These are phyloP conservation scores for Neurospora pannonica DNA, from an alignment of 495 filamentous ascomycete genomes.

Conservation along the genomic window DNA sequence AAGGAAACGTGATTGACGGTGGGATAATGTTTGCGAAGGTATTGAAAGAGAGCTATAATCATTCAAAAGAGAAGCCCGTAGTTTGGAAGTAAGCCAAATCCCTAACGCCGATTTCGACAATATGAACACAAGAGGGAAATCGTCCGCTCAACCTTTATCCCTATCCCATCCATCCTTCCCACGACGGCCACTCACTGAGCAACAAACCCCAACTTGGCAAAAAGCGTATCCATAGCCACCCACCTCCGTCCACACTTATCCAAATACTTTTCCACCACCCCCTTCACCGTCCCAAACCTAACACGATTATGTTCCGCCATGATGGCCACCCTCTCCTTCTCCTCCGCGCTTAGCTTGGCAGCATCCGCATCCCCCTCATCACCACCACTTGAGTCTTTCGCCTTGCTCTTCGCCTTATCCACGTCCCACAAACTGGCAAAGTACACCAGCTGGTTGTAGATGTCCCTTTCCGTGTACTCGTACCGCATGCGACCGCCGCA, in stretches of 20 bases:
- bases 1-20: no score
- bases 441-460: slow-evolving; percentile 94
- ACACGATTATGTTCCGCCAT: slow-evolving; percentile 71
- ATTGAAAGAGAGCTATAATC: background rate
- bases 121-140: background rate
- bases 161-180: background rate
- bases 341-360: slow-evolving; percentile 26
- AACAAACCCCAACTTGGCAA: slow-evolving; percentile 47
- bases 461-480: slow-evolving; percentile 74
- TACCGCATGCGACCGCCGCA: slow-evolving; percentile 86
- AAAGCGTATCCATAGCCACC: slow-evolving; percentile 93
- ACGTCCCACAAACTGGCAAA: slow-evolving; percentile 81
- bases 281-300: slow-evolving; percentile 65
- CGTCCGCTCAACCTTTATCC: background rate
- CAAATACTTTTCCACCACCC: slow-evolving; percentile 76
- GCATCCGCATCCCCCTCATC: slow-evolving; percentile 17
- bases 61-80: background rate
- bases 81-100: background rate
- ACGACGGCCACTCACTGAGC: slow-evolving; percentile 9
- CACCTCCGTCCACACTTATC: slow-evolving; percentile 90
- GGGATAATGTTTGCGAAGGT: background rate
- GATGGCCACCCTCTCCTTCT: slow-evolving; percentile 48
- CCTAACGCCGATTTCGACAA: background rate
- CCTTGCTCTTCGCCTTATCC: slow-evolving; percentile 59
- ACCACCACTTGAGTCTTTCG: no score